Percentiles rank a stretch among this genome's conserved stretches.
Evolutionary conservation across 2,329 filamentous ascomycete genomes (phyloP).

Genomic region (Triangularia verruculosa): DNA sequence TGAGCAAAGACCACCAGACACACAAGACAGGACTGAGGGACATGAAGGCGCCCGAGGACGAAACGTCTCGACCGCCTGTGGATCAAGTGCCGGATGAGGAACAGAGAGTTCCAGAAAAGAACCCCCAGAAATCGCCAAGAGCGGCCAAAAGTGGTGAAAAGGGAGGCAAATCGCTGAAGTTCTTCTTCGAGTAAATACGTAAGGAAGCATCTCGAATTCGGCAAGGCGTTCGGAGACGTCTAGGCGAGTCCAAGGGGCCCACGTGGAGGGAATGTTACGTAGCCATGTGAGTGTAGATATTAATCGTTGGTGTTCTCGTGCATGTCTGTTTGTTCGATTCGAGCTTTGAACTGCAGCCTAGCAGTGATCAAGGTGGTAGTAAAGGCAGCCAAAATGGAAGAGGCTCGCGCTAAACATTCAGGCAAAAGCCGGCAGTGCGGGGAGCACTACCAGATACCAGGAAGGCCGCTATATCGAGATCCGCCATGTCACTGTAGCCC

Average conservation of each 20-base stretch:
- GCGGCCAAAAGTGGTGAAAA: background rate
- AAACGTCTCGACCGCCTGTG: slow-evolving; percentile 4
- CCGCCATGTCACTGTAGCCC: background rate
- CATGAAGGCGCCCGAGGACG: slow-evolving; percentile 28
- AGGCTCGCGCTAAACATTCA: slow-evolving; percentile 19
- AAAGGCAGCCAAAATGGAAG: background rate
- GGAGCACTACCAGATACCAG: background rate
- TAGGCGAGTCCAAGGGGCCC: background rate
- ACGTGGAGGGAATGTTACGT: background rate
- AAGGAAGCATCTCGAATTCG: background rate
- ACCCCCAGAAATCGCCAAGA: background rate
- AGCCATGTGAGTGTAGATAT: background rate
- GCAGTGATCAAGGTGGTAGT: background rate
- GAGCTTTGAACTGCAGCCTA: background rate
- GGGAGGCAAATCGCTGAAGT: slow-evolving; percentile 7
- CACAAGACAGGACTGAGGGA: slow-evolving; percentile 55
- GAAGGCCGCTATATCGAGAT: background rate
- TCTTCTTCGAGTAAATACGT: slow-evolving; percentile 17
- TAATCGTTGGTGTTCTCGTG: background rate
- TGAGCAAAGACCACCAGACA: slow-evolving; percentile 56
- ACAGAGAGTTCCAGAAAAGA: background rate
- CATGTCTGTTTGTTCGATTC: background rate
- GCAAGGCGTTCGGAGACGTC: background rate
- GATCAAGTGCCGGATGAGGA: background rate
- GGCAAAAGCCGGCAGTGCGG: slow-evolving; percentile 19